A percentile compares a stretch with the other conserved stretches of the same genome.
Conservation (phyloP, 129 eudicot species). For the Erigeron canadensis region DNA sequence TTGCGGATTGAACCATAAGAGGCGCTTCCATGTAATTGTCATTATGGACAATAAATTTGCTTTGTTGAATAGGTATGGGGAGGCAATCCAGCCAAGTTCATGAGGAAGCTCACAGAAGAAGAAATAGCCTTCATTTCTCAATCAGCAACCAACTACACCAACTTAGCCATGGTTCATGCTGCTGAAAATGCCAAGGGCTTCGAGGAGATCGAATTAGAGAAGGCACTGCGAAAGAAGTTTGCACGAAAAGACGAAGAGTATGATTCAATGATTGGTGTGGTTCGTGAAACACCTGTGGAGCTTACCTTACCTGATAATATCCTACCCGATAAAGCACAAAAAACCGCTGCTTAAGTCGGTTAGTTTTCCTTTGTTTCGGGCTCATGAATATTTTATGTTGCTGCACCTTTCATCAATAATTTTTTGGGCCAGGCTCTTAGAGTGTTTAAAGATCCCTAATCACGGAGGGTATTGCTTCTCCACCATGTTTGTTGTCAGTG, state of each 20-base stretch:
- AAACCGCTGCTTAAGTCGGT: constrained; percentile 36
- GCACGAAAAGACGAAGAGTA: constrained; percentile 70
- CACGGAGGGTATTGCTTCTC: constrained; percentile 37
- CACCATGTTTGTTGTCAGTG: constrained; percentile 25
- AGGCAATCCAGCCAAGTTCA: constrained; percentile 92
- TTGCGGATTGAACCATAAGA: background rate
- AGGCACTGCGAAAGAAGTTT: constrained; percentile 75
- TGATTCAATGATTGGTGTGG: constrained; percentile 76
- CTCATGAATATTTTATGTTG: constrained; percentile 10
- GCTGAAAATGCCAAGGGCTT: constrained; percentile 78
- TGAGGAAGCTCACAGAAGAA: constrained; percentile 95
- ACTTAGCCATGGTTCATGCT: constrained; percentile 85
- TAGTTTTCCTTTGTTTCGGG: background rate
- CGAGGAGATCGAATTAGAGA: constrained; percentile 77
- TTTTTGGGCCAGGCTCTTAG: constrained; percentile 51
- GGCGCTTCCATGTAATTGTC: background rate
- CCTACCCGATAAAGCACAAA: constrained; percentile 56
- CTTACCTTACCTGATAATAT: constrained; percentile 58
- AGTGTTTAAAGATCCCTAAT: constrained; percentile 31
- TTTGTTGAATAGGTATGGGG: constrained; percentile 76
- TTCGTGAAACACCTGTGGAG: constrained; percentile 76
- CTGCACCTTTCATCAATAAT: constrained; percentile 46
- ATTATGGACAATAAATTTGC: no score
- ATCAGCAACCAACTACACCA: constrained; percentile 76
- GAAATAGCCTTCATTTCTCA: constrained; percentile 86